Evolutionary conservation across 306 rosid genomes (phyloP).

Genomic region (Cucurbita moschata): DNA sequence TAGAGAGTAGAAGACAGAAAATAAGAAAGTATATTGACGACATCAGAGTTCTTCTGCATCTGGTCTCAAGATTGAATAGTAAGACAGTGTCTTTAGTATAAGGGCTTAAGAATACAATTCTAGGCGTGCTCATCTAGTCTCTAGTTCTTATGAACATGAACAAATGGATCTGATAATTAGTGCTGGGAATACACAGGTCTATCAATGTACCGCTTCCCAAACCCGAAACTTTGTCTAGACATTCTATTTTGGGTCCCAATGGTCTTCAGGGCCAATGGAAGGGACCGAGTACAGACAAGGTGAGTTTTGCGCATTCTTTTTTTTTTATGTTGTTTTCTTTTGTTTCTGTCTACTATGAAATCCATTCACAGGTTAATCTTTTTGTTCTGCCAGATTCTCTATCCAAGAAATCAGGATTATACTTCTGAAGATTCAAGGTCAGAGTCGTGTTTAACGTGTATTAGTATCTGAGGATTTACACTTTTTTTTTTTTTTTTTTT

Average conservation of each 20-base stretch:
- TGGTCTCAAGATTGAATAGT: neutral
- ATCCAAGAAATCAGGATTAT: constrained; percentile 67
- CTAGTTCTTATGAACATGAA: neutral
- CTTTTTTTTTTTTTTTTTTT: neutral
- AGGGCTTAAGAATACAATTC: neutral
- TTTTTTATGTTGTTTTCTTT: constrained; percentile 3
- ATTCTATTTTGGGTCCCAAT: constrained; percentile 85
- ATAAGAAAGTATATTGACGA: too few species aligned
- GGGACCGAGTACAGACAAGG: constrained; percentile 72
- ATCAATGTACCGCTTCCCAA: constrained; percentile 50
- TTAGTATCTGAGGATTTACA: constrained; percentile 6
- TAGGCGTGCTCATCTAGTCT: neutral
- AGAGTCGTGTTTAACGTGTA: constrained; percentile 10
- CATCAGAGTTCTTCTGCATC: too few species aligned
- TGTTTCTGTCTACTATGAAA: constrained; percentile 1
- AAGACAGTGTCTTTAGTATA: neutral
- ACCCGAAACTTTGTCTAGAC: constrained; percentile 90
- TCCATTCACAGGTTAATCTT: neutral
- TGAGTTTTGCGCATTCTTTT: constrained; percentile 7
- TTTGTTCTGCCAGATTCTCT: constrained; percentile 49
- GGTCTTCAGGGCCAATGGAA: constrained; percentile 92
- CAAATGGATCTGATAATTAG: neutral
- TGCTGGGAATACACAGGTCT: constrained; percentile 45
- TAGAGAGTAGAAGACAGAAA: neutral
- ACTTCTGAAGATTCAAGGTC: constrained; percentile 42